phyloP scores from a whole-genome alignment of 73 alveolate genomes.

The Paramecium tetraurelia region DNA sequence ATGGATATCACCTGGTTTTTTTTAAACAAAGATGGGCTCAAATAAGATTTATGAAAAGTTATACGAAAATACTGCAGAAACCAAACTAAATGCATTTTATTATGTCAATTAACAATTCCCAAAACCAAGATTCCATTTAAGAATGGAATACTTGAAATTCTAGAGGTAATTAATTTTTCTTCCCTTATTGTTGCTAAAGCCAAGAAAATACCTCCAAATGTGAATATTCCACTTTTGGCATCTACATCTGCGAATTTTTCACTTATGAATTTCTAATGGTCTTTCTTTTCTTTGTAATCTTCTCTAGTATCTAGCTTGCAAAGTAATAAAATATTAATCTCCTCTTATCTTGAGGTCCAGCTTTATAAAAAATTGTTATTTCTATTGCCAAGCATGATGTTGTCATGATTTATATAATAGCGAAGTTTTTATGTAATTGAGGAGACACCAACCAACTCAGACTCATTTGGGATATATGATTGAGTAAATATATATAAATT shows the following conservation, averaged over 20 bases:
- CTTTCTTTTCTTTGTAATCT: background rate
- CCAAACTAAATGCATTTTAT: background rate
- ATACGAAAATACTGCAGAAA: background rate
- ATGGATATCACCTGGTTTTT: background rate
- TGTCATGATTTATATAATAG: slow-evolving; percentile 59
- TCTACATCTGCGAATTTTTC: background rate
- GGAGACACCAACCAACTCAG: slow-evolving; percentile 31
- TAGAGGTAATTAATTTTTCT: background rate
- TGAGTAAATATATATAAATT: background rate
- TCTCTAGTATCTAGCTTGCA: slow-evolving; percentile 53
- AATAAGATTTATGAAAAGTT: slow-evolving; percentile 2
- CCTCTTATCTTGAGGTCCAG: slow-evolving; percentile 46
- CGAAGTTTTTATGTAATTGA: slow-evolving; percentile 50
- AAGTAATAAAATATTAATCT: slow-evolving; percentile 52
- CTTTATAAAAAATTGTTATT: background rate
- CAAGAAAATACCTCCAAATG: background rate
- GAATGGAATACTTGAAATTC: background rate
- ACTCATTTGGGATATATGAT: background rate
- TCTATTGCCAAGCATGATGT: slow-evolving; percentile 49
- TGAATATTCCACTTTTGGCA: background rate
- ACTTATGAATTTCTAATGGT: background rate
- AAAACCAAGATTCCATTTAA: background rate
- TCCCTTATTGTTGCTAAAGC: background rate
- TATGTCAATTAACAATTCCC: background rate
- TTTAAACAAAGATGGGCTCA: slow-evolving; percentile 45